phyloP scores from a whole-genome alignment of 768 basidiomycete genomes.

The Lenzites betulinus region DNA sequence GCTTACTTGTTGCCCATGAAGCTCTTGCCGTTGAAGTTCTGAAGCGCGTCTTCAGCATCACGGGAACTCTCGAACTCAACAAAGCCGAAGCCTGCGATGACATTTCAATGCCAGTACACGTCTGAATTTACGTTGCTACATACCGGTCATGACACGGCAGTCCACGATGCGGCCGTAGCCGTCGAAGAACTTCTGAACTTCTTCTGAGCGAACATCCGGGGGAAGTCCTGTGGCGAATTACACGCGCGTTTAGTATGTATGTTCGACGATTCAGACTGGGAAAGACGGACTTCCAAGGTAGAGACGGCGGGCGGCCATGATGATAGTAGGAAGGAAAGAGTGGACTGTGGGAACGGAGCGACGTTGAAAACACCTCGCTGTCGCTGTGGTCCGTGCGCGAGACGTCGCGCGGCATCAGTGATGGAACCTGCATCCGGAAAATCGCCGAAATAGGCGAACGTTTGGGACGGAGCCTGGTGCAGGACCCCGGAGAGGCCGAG shows the following conservation, averaged over 20 bases:
- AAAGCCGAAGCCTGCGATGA: conserved; percentile 86
- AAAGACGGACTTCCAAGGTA: conserved; percentile 76
- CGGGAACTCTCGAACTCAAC: conserved; percentile 91
- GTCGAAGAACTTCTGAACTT: conserved; percentile 87
- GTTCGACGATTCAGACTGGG: conserved; percentile 6
- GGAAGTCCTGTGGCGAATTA: conserved; percentile 61
- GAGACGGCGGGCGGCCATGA: conserved; percentile 79
- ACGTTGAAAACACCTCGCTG: conserved; percentile 23
- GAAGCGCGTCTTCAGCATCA: conserved; percentile 95
- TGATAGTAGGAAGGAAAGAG: conserved; percentile 17
- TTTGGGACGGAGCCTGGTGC: conserved; percentile 2
- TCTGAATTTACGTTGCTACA: conserved; percentile 25
- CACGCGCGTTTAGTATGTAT: conserved; percentile 8
- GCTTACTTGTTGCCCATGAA: conserved; percentile 87
- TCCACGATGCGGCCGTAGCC: conserved; percentile 88
- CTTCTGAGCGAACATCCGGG: conserved; percentile 78
- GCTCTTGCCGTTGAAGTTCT: conserved; percentile 81
- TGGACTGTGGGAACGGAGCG: conserved; percentile 13
- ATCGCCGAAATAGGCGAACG: background rate
- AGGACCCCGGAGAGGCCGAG: background rate
- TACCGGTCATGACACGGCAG: conserved; percentile 94
- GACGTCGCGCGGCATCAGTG: conserved; percentile 13
- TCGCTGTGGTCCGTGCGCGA: conserved; percentile 33
- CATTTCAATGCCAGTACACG: too few relatives aligned
- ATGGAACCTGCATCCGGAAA: background rate